Conservation (phyloP, 2,329 filamentous ascomycete genomes). For the Penicillium sp. region DNA sequence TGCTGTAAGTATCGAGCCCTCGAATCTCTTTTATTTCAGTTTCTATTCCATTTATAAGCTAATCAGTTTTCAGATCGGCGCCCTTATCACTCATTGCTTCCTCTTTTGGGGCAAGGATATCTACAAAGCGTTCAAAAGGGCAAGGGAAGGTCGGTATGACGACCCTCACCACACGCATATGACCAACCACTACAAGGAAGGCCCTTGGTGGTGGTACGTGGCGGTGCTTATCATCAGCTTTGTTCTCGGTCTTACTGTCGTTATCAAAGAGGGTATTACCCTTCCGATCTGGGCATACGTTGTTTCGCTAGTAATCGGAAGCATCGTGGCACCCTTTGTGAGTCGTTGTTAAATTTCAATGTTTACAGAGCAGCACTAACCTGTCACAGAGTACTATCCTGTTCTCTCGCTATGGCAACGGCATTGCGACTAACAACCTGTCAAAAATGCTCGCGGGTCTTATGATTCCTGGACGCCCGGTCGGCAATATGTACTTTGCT, state of each 20-base stretch:
- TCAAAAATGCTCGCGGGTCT: conserved; percentile 55
- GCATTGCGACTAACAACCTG: conserved; percentile 42
- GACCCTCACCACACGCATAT: conserved; percentile 53
- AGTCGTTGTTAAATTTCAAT: conserved; percentile 5
- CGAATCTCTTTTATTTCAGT: too few species aligned
- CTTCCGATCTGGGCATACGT: conserved; percentile 33
- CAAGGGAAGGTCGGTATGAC: conserved; percentile 40
- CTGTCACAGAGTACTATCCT: conserved; percentile 40
- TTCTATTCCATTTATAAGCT: neutral
- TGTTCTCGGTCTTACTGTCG: conserved; percentile 24
- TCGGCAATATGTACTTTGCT: conserved; percentile 57
- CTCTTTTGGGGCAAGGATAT: conserved; percentile 56
- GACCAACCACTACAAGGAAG: conserved; percentile 51
- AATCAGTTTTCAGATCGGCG: conserved; percentile 46
- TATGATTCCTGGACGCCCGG: conserved; percentile 47
- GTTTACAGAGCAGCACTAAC: neutral
- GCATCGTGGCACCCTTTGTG: conserved; percentile 20
- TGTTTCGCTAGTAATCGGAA: conserved; percentile 29
- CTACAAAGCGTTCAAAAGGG: conserved; percentile 45
- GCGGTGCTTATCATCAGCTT: conserved; percentile 28
- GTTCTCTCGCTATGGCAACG: conserved; percentile 13
- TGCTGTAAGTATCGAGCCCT: conserved; percentile 40
- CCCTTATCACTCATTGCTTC: conserved; percentile 49
- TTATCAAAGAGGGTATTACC: conserved; percentile 30
- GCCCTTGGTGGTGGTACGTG: conserved; percentile 36